A percentile compares a stretch with the other conserved stretches of the same genome.
Conservation (phyloP, 805 yeast species). For the Starmera pachycereana region DNA sequence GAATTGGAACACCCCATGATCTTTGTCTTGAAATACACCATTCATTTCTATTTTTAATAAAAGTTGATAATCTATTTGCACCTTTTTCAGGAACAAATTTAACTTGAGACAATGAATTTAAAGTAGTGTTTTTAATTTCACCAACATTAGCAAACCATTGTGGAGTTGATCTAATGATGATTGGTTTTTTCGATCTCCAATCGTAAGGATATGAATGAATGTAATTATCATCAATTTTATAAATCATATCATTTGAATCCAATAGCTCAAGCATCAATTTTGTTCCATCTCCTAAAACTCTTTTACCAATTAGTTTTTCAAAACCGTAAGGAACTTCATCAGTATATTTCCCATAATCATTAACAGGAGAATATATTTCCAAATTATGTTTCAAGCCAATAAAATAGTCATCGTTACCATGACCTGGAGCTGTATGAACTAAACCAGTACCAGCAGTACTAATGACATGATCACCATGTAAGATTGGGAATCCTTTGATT, state of each 20-base stretch:
- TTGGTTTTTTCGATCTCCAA: slow-evolving; percentile 94
- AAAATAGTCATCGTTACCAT: slow-evolving; percentile 87
- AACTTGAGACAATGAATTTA: slow-evolving; percentile 49
- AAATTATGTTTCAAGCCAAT: slow-evolving; percentile 52
- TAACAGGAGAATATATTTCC: slow-evolving; percentile 66
- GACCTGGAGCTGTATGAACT: slow-evolving; percentile 97
- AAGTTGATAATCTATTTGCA: slow-evolving; percentile 55
- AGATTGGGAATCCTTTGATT: slow-evolving; percentile 39
- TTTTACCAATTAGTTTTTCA: slow-evolving; percentile 38
- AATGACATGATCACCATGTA: slow-evolving; percentile 78
- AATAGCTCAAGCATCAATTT: slow-evolving; percentile 34
- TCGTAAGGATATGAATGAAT: slow-evolving; percentile 90
- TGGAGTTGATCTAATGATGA: slow-evolving; percentile 89
- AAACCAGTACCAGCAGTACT: slow-evolving; percentile 83
- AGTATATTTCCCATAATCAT: slow-evolving; percentile 60
- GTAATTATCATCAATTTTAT: slow-evolving; percentile 37
- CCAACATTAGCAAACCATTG: slow-evolving; percentile 94
- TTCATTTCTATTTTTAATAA: slow-evolving; percentile 69
- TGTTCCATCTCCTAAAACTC: slow-evolving; percentile 56
- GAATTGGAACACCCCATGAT: slow-evolving; percentile 97
- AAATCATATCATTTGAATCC: slow-evolving; percentile 32
- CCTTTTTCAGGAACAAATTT: slow-evolving; percentile 70
- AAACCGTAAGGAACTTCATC: slow-evolving; percentile 38
- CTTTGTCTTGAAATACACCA: slow-evolving; percentile 99
- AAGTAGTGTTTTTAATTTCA: slow-evolving; percentile 53